phyloP scores from a whole-genome alignment of 768 basidiomycete species.

The Collybia mongolica region DNA sequence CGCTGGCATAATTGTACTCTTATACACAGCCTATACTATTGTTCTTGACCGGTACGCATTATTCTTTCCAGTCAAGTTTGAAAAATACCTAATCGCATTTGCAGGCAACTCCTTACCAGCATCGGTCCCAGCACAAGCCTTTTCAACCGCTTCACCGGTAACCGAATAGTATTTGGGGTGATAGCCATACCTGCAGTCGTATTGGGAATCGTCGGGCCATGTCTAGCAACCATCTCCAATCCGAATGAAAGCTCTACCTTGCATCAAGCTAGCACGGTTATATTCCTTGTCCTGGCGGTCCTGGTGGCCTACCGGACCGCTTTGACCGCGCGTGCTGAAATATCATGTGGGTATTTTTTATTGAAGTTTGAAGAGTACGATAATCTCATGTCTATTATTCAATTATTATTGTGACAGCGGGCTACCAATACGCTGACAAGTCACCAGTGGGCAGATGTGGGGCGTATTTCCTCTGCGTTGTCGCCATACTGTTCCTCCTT shows the following conservation, averaged over 20 bases:
- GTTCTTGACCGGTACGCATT: conserved; percentile 27
- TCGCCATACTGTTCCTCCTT: too few relatives aligned
- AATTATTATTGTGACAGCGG: too few relatives aligned
- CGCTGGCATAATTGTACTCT: conserved; percentile 29
- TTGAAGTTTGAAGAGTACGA: not conserved
- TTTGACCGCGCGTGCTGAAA: conserved; percentile 16
- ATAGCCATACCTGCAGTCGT: conserved; percentile 25
- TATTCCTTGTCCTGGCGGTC: conserved; percentile 22
- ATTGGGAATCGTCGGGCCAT: conserved; percentile 30
- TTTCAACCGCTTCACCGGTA: conserved; percentile 21
- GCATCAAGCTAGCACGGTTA: conserved; percentile 15
- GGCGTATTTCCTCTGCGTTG: conserved; percentile 15
- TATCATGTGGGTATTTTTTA: conserved; percentile 12
- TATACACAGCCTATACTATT: conserved; percentile 29
- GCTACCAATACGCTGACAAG: not conserved
- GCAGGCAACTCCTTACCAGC: conserved; percentile 18
- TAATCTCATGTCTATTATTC: too few relatives aligned
- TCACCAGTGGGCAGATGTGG: conserved; percentile 18
- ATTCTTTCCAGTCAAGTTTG: not conserved
- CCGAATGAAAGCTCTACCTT: conserved; percentile 13
- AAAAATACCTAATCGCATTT: not conserved
- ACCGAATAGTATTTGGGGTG: conserved; percentile 29
- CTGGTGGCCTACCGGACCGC: conserved; percentile 18
- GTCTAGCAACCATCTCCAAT: conserved; percentile 13
- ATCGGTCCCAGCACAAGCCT: conserved; percentile 5